Conservation (phyloP, 305 asterid species). For the Fraxinus floribunda region DNA sequence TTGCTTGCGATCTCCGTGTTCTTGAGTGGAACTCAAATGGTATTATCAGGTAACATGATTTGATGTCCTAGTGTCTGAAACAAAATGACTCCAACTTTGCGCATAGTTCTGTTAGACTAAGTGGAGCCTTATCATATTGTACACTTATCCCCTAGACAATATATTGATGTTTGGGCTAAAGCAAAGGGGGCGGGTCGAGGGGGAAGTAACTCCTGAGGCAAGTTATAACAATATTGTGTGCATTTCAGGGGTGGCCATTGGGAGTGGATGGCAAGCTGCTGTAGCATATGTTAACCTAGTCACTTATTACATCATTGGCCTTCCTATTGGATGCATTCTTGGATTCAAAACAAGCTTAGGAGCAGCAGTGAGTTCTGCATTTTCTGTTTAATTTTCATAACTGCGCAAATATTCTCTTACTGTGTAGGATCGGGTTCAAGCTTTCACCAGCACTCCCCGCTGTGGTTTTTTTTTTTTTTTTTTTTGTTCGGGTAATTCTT, state of each 20-base stretch:
- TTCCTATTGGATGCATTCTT: slow-evolving; percentile 35
- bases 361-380: slow-evolving; percentile 23
- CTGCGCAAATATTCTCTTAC: neutral
- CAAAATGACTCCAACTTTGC: neutral
- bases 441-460: neutral
- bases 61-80: neutral
- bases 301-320: slow-evolving; percentile 30
- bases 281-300: slow-evolving; percentile 32
- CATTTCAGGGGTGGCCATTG: slow-evolving; percentile 36
- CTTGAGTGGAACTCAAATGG: slow-evolving; percentile 34
- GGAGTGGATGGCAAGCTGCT: slow-evolving; percentile 41
- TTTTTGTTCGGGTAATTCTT: too few relatives aligned
- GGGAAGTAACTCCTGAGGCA: neutral
- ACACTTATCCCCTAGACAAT: too few relatives aligned
- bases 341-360: slow-evolving; percentile 35
- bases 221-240: neutral
- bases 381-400: too few relatives aligned
- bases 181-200: neutral
- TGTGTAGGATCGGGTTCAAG: neutral
- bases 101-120: neutral
- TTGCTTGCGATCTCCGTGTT: slow-evolving; percentile 35
- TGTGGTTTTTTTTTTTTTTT: too few relatives aligned
- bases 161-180: too few relatives aligned
- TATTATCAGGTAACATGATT: slow-evolving; percentile 27
- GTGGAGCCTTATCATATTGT: neutral